Evolutionary conservation across 2,329 filamentous ascomycete genomes (phyloP).

Genomic region (Botrytis pseudocinerea): DNA sequence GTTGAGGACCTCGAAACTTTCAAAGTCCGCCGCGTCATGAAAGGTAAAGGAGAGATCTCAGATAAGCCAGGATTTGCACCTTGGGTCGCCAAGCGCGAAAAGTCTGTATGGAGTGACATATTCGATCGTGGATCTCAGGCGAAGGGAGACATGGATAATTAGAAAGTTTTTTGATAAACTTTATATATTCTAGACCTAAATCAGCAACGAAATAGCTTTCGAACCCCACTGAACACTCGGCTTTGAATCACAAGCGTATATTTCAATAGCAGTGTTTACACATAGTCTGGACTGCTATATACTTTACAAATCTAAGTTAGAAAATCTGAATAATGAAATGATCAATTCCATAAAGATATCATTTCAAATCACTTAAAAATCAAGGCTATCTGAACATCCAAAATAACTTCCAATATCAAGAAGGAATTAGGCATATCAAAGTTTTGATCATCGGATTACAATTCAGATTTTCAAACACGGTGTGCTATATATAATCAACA

Average conservation of each 20-base stretch:
- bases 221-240: too few relatives aligned
- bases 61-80: neutral
- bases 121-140: too few relatives aligned
- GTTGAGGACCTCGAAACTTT: neutral
- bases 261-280: neutral
- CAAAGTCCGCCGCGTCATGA: neutral
- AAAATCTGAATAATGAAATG: neutral
- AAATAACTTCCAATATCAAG: too few relatives aligned
- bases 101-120: neutral
- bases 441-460: too few relatives aligned
- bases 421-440: too few relatives aligned
- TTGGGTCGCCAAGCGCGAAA: conserved; percentile 2
- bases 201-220: neutral
- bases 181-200: too few relatives aligned
- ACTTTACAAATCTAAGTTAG: neutral
- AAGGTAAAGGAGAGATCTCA: conserved; percentile 7
- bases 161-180: neutral
- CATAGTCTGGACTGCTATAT: neutral
- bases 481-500: too few relatives aligned
- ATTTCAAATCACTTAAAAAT: too few relatives aligned
- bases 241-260: neutral
- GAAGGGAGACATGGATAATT: too few relatives aligned
- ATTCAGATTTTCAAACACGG: too few relatives aligned
- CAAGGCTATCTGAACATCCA: too few relatives aligned
- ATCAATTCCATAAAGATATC: too few relatives aligned